A percentile compares a stretch with the other conserved stretches of the same genome.
Conservation (phyloP, 495 filamentous ascomycete species). For the Trichoderma parareesei region DNA sequence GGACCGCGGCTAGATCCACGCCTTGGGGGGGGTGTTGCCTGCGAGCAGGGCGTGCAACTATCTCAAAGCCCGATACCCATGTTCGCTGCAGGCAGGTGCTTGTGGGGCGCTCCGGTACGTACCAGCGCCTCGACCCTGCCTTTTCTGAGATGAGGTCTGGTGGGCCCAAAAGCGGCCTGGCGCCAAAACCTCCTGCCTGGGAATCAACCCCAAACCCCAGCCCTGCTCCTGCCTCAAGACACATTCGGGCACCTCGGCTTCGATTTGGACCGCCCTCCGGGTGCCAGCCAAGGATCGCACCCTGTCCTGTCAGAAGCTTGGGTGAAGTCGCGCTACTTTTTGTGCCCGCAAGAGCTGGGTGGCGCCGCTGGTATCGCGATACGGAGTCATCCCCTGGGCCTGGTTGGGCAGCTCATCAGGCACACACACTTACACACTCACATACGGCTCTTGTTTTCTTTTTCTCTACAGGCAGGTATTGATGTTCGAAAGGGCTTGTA, state of each 20-base stretch:
- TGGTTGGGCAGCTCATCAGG: neutral
- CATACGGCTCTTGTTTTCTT: neutral
- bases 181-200: neutral
- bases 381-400: neutral
- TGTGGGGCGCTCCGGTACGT: neutral
- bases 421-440: neutral
- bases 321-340: neutral
- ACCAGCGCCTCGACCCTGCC: too few relatives aligned
- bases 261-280: neutral
- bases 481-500: neutral
- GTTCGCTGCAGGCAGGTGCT: neutral
- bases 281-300: neutral
- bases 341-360: neutral
- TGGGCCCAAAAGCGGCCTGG: neutral
- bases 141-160: neutral
- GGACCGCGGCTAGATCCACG: neutral
- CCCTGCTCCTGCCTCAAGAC: neutral
- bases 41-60: neutral
- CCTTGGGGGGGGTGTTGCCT: neutral
- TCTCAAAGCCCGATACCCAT: slow-evolving; percentile 5
- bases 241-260: neutral
- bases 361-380: neutral
- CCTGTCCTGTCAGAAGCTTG: slow-evolving; percentile 7
- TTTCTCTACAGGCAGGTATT: neutral
- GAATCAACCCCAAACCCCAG: neutral